Evolutionary conservation across 2,329 filamentous ascomycete species (phyloP), one percentile per base, ranked within the genome.

Genomic region (Xylariaceae sp.): DNA sequence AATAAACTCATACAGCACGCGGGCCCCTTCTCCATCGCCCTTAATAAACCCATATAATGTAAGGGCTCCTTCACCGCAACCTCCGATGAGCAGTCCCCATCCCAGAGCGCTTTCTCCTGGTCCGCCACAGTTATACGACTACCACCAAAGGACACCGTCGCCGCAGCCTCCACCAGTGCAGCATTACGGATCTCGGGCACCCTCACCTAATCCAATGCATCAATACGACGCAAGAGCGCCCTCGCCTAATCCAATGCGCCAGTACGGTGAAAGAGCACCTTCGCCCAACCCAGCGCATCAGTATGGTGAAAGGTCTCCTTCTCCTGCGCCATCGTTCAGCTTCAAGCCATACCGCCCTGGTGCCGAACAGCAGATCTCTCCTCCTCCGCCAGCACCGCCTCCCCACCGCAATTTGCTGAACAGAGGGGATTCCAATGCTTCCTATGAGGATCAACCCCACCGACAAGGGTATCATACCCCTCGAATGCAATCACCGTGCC

Each of bases 361-460:
- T 19, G 58, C 60, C 13, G 59, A 61, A 37, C 54, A 59, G 43
- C 74, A 77, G 31, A 34, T 8, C 17, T 80, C 79, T 16, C 85
- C 85, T 8, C 87, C 89, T 15, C 89, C 89, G 7, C 89, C 89
- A 2, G 83, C 89, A 2, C 89, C 90, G 0, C 85, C 85, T 8
- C 89, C 90, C 6, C 90, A 94, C 49, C 83, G 89, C 7, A 88
- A 89, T 63, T 42, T 61, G 9, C 38, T 62, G 9, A 53, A 38
- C 2, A 46, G 59, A 33, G 57, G 56, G 12, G 43, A 50, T 45
- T 57, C 59, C 18, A 51, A 59, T 50, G 50, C 48, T 43, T 66
- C 72, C 17, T 66, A 68, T 43, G 64, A 70, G 17, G 64, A 66
- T 26, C 63, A 58, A 29, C 50, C 55, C 22, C 53, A 16, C 12